Evolutionary conservation across 495 filamentous ascomycete genomes (phyloP).

Genomic region (Trichoderma virens): DNA sequence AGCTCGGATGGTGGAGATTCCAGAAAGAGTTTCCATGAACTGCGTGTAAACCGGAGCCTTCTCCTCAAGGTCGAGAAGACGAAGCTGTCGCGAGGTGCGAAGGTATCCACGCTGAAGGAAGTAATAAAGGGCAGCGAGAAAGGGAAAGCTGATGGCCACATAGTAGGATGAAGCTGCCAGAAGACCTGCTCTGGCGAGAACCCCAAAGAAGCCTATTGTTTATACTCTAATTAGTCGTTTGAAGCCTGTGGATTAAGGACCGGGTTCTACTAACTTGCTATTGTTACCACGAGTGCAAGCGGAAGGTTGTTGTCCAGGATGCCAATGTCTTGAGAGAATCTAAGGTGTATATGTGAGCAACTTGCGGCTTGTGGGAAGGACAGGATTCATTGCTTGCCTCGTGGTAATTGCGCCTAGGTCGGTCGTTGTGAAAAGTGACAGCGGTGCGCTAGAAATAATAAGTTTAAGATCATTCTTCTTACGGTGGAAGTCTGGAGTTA

Average conservation of each 20-base stretch:
- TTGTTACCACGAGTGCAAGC: conserved; percentile 9
- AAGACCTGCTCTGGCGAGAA: conserved; percentile 14
- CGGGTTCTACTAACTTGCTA: not conserved
- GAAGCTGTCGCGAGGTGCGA: conserved; percentile 51
- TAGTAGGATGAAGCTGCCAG: conserved; percentile 15
- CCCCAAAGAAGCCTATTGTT: conserved; percentile 7
- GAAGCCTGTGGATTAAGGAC: too few relatives aligned
- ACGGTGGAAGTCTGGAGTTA: not conserved
- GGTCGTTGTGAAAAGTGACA: conserved; percentile 28
- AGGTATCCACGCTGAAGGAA: conserved; percentile 52
- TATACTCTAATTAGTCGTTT: not conserved
- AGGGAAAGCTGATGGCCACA: conserved; percentile 16
- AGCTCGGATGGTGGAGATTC: conserved; percentile 44
- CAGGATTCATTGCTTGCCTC: not conserved
- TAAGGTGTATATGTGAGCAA: not conserved
- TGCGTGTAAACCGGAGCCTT: conserved; percentile 47
- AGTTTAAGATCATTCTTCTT: not conserved
- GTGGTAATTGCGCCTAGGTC: conserved; percentile 33
- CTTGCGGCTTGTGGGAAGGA: not conserved
- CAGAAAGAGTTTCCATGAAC: conserved; percentile 42
- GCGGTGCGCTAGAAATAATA: conserved; percentile 15
- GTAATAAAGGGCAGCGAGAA: conserved; percentile 31
- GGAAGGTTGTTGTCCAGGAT: conserved; percentile 27
- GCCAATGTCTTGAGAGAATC: conserved; percentile 35
- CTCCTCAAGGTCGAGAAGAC: conserved; percentile 50